Base-by-base conservation (phyloP, 345 rosid species). In the Microcos paniculata region DNA sequence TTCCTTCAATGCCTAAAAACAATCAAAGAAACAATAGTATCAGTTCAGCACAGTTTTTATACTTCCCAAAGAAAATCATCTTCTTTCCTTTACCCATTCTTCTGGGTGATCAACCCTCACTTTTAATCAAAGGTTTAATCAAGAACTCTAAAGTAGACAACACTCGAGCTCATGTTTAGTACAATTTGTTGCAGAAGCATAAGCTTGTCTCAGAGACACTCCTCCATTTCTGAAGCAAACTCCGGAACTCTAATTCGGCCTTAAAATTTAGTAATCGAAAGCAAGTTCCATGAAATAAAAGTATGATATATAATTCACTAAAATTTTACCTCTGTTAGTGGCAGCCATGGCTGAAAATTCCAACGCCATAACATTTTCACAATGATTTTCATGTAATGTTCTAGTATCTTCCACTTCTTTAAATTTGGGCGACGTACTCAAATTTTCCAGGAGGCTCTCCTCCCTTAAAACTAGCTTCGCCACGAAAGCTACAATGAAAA, bases 401-500 rank as follows among this genome's bases (percentile, higher is more conserved):
- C 51, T 76, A 76, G 51, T 45, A 74, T 70, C 65, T 56, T 75
- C 85, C 49, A 19, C 46, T 59, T 67, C 82, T 63, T 68, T 78
- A 45, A 81, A 68, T 57, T 82, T 80, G 1, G 88, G 85, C 74
- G 91, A 85, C 40, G 76, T 62, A 64, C 76, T 81, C 63, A 78
- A 80, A 73, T 82, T 83, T 72, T 76, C 81, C 46, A 76, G 49
- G 18, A 81, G 63, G 33, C 77, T 62, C 5, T 84, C 82, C 79
- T 87, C 91, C 80, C 91, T 78, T 80, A 81, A 31, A 73, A 82
- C 71, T 65, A 89, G 75, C 77, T 85, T 88, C 4, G 84, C 78
- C 69, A 84, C 94, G 81, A 89, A 90, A 40, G 92, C 93, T 91
- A 85, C 46, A 71, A 48, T 28, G 57, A 1, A 53, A 57, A 61